Evolutionary conservation across 306 rosid species (phyloP), one percentile per base, ranked within the genome.

Genomic region (Acmispon strigosus): DNA sequence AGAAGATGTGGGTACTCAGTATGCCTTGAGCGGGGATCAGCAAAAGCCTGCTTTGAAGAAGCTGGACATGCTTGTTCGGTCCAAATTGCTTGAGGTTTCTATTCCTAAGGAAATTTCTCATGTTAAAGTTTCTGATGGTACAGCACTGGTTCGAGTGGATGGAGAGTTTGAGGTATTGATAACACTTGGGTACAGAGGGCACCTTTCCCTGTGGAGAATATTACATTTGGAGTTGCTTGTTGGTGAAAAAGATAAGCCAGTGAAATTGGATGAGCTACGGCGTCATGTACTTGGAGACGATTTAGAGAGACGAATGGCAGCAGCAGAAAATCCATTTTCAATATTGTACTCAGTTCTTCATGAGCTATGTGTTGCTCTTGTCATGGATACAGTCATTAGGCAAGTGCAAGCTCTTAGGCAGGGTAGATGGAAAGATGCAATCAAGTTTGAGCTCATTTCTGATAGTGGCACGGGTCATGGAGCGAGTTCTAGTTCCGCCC

Each of bases 271-370:
- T 66, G 83, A 75, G 75, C 19, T 73, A 54, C 86, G 89, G 51
- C 82, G 96, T 5, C 87, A 89, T 59, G 64, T 57, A 44, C 91
- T 95, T 61, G 99, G 99, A 55, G 96, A 95, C 37, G 99, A 91
- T 86, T 80, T 95, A 72, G 97, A 95, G 85, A 95, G 96, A 77
- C 84, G 99, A 77, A 95, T 95, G 99, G 96, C 99, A 14, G 90
- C 88, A 9, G 74, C 92, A 4, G 99, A 95, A 75, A 85, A 89
- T 82, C 99, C 99, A 0, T 95, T 95, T 76, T 52, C 50, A 8
- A 89, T 84, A 45, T 80, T 95, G 69, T 91, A 95, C 72, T 83
- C 97, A 2, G 84, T 89, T 81, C 91, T 95, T 24, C 99, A 95
- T 19, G 96, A 95, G 81, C 87, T 91, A 12, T 91, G 99, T 64